These are phyloP conservation scores for Trichoderma sp. DNA, from an alignment of 2,329 filamentous ascomycete species.

Conservation along the genomic window DNA sequence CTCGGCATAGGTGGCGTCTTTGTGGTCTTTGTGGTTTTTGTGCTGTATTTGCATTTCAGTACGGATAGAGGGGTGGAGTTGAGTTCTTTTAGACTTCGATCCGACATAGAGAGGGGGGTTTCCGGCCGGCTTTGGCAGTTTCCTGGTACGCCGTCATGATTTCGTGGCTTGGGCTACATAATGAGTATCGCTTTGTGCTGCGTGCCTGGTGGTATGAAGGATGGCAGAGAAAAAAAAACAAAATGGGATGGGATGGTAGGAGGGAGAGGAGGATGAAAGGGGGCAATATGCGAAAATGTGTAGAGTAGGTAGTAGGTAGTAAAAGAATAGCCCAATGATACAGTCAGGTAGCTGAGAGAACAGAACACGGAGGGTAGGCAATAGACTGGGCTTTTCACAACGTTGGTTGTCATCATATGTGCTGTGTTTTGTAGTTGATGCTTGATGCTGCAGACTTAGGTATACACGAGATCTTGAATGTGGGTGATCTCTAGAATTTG, in stretches of 20 bases:
- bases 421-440: not conserved
- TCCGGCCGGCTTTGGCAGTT: constrained; percentile 29
- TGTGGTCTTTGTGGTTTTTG: constrained; percentile 19
- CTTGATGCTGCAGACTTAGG: not conserved
- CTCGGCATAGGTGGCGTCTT: constrained; percentile 30
- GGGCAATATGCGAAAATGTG: constrained; percentile 1
- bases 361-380: not conserved
- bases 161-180: constrained; percentile 37
- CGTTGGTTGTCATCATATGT: not conserved
- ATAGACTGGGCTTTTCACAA: not conserved
- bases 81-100: constrained; percentile 40
- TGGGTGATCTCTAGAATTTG: not conserved
- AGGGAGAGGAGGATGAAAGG: constrained; percentile 12
- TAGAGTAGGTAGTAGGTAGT: not conserved
- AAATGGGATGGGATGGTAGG: constrained; percentile 3
- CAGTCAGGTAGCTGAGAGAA: not conserved
- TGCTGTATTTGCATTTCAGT: constrained; percentile 35
- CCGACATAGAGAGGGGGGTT: constrained; percentile 37
- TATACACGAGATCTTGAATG: not conserved
- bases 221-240: constrained; percentile 10
- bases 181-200: constrained; percentile 32
- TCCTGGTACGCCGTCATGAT: constrained; percentile 33
- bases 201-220: constrained; percentile 21
- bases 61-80: constrained; percentile 40
- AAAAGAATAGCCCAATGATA: not conserved